These are phyloP conservation scores for Globisporangium takayamanum DNA, from an alignment of 352 stramenopile genomes.

Conservation along the genomic window DNA sequence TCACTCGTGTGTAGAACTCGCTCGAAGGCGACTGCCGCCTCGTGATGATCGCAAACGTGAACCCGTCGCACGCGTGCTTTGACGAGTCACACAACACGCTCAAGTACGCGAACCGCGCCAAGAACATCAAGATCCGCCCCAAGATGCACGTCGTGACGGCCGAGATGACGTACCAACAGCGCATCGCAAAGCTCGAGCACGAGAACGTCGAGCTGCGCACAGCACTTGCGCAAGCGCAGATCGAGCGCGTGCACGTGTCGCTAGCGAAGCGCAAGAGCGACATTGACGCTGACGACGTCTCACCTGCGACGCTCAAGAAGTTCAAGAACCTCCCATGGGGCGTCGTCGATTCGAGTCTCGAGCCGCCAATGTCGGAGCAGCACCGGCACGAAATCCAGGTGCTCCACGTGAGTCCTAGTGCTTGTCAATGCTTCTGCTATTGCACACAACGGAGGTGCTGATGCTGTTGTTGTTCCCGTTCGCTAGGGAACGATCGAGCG, in stretches of 20 bases:
- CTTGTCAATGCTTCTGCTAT: neutral
- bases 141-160: slow-evolving; percentile 79
- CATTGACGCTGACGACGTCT: slow-evolving; percentile 21
- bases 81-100: slow-evolving; percentile 89
- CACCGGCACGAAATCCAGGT: slow-evolving; percentile 2
- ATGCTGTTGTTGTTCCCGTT: neutral
- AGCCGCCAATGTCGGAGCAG: slow-evolving; percentile 3
- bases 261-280: slow-evolving; percentile 36
- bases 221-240: slow-evolving; percentile 24
- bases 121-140: slow-evolving; percentile 88
- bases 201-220: slow-evolving; percentile 40
- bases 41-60: slow-evolving; percentile 89
- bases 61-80: slow-evolving; percentile 65
- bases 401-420: slow-evolving; percentile 7
- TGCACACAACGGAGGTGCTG: neutral
- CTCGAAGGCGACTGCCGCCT: slow-evolving; percentile 87
- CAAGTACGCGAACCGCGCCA: slow-evolving; percentile 86
- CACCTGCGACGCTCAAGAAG: slow-evolving; percentile 27
- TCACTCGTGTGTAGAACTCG: slow-evolving; percentile 35
- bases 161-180: slow-evolving; percentile 58
- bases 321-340: slow-evolving; percentile 36
- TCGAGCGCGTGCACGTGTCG: slow-evolving; percentile 18
- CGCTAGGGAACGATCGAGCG: slow-evolving; percentile 22
- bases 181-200: slow-evolving; percentile 47
- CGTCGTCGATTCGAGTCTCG: neutral